Base-by-base conservation (phyloP, 768 basidiomycete genomes). In the Dictyophora rubrovolvata region DNA sequence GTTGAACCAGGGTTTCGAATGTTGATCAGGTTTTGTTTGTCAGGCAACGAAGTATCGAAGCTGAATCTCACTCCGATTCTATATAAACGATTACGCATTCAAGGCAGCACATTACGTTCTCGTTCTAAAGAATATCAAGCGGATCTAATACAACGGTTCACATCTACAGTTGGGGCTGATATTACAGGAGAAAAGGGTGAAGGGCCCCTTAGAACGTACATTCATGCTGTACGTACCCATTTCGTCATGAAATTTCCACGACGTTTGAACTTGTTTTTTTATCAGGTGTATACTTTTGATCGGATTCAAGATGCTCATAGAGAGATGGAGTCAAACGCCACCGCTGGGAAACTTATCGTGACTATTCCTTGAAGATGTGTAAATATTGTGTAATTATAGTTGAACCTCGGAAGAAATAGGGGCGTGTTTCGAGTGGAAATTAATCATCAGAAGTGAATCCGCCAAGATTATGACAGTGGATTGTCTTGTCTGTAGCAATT, bases 101-200 rank as follows among this genome's bases (percentile, higher is more conserved):
- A 92, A 70, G 93, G 93, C 20, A 89, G 90, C 20, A 95, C 92
- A 1, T 74, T 96, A 33, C 83, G 93, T 21, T 82, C 86, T 33
- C 82, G 90, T 49, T 79, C 81, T 22, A 65, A 76, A n/a, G 74
- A 78, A 62, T 96, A 95, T 69, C 92, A 96, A 70, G 76, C 79
- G 3, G 79, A 86, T 20, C 75, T 95, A 53, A 78, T 89, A 57
- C 50, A 53, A 63, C 81, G 81, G 59, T 88, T 93, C 67, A 70
- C 72, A 56, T 65, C 71, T 50, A 78, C 83, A 42, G 73, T 82
- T 17, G 72, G 88, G 61, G 68, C 71, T 36, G 73, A 80, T 60
- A 83, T 93, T 61, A 84, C 82, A 7, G 82, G 80, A 20, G 69
- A 70, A 61, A 69, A 73, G 33, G 84, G 84, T 8, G 64, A 71